Evolutionary conservation across 176 grass and related monocot genomes (phyloP).

Genomic region (Phoenix dactylifera): DNA sequence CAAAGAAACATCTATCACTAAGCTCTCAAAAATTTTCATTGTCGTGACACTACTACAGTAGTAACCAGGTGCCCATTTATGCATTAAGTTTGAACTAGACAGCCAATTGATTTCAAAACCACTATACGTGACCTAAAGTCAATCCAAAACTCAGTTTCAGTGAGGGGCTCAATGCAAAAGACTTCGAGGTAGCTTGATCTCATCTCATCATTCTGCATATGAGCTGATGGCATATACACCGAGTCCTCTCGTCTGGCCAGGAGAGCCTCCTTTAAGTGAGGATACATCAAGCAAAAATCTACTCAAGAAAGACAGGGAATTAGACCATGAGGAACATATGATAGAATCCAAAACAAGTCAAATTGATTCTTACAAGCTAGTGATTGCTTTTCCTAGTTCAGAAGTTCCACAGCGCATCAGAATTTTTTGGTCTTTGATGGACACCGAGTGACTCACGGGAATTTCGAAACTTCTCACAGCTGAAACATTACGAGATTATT

Average conservation of each 20-base stretch:
- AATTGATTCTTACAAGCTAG: conserved; percentile 26
- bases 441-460: conserved; percentile 13
- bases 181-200: background rate
- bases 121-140: too few species aligned
- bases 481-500: conserved; percentile 20
- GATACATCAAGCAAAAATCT: conserved; percentile 49
- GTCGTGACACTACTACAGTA: too few species aligned
- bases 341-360: too few species aligned
- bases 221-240: background rate
- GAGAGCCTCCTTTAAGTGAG: conserved; percentile 50
- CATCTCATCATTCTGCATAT: background rate
- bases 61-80: background rate
- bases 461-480: conserved; percentile 26
- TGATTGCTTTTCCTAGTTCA: conserved; percentile 26
- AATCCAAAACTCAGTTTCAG: too few species aligned
- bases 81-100: too few species aligned
- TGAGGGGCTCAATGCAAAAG: too few species aligned
- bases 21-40: too few species aligned
- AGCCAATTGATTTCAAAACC: too few species aligned
- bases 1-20: too few species aligned
- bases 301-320: background rate
- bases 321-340: too few species aligned
- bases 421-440: conserved; percentile 41
- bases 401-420: conserved; percentile 41
- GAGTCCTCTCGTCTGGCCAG: conserved; percentile 73